Conservation (phyloP, 2,329 filamentous ascomycete genomes). For the Colletotrichum sansevieriae region DNA sequence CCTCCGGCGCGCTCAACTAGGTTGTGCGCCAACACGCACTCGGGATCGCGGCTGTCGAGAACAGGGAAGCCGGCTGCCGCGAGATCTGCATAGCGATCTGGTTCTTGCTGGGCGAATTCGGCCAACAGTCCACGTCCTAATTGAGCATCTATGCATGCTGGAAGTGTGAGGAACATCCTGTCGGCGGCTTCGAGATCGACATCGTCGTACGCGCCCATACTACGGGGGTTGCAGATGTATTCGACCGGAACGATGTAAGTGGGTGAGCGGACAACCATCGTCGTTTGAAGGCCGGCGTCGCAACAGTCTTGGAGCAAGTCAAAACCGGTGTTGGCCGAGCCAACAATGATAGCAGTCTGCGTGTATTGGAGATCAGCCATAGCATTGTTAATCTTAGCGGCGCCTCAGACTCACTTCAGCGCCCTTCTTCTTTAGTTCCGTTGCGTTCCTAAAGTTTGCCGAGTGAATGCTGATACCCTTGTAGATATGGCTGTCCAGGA, state of each 20-base stretch:
- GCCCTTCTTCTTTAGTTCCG: neutral
- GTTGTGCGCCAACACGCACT: slow-evolving; percentile 34
- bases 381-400: neutral
- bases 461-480: slow-evolving; percentile 18
- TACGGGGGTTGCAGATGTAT: slow-evolving; percentile 44
- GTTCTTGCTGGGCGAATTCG: slow-evolving; percentile 12
- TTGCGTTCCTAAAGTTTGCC: slow-evolving; percentile 2
- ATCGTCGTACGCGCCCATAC: slow-evolving; percentile 50
- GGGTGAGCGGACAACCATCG: slow-evolving; percentile 52
- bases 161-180: slow-evolving; percentile 7
- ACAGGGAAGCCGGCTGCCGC: slow-evolving; percentile 19
- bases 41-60: slow-evolving; percentile 16
- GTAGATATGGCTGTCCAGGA: slow-evolving; percentile 32
- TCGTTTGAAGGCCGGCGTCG: slow-evolving; percentile 47
- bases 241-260: slow-evolving; percentile 51
- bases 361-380: neutral
- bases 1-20: slow-evolving; percentile 49
- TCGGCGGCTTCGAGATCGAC: slow-evolving; percentile 5
- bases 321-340: slow-evolving; percentile 57
- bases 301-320: slow-evolving; percentile 54
- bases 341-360: slow-evolving; percentile 50
- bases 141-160: slow-evolving; percentile 14
- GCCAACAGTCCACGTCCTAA: neutral
- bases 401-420: neutral
- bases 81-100: slow-evolving; percentile 20